A percentile compares a stretch with the other conserved stretches of the same genome.
Evolutionary conservation across 768 basidiomycete genomes (phyloP).

Genomic region (Boletus sp.): DNA sequence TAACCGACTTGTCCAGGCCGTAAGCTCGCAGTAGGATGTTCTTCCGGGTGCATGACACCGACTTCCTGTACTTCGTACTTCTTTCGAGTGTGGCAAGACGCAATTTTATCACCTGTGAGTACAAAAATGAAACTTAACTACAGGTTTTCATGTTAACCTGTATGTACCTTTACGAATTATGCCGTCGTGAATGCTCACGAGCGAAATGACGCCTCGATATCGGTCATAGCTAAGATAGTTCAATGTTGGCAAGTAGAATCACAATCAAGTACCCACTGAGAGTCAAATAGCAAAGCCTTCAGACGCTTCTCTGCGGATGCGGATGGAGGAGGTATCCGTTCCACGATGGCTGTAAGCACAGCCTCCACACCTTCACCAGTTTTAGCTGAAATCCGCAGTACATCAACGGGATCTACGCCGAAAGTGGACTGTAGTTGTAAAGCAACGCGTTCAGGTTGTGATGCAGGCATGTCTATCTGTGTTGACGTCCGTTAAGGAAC

Average conservation of each 20-base stretch:
- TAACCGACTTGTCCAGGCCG: slow-evolving; percentile 84
- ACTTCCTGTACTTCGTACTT: slow-evolving; percentile 87
- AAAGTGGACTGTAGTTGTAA: slow-evolving; percentile 82
- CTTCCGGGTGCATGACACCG: slow-evolving; percentile 88
- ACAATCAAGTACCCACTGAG: slow-evolving; percentile 56
- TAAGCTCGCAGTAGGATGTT: slow-evolving; percentile 66
- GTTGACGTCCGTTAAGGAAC: background rate
- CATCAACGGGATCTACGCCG: slow-evolving; percentile 69
- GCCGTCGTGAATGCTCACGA: slow-evolving; percentile 81
- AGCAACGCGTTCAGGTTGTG: slow-evolving; percentile 77
- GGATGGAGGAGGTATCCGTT: slow-evolving; percentile 79
- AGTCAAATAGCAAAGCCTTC: slow-evolving; percentile 91
- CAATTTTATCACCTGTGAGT: slow-evolving; percentile 80
- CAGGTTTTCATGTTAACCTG: background rate
- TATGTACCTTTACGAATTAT: slow-evolving; percentile 72
- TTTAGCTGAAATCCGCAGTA: slow-evolving; percentile 88
- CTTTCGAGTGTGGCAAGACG: slow-evolving; percentile 79
- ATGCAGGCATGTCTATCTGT: slow-evolving; percentile 90
- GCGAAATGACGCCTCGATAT: slow-evolving; percentile 93
- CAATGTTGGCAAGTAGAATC: background rate
- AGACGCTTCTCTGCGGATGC: slow-evolving; percentile 54
- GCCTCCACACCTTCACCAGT: slow-evolving; percentile 80
- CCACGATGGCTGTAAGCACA: slow-evolving; percentile 77
- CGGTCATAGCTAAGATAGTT: slow-evolving; percentile 73
- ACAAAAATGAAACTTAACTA: background rate